A percentile compares a stretch with the other conserved stretches of the same genome.
Conservation (phyloP, 2,329 filamentous ascomycete species). For the Pseudogymnoascus pannorum region DNA sequence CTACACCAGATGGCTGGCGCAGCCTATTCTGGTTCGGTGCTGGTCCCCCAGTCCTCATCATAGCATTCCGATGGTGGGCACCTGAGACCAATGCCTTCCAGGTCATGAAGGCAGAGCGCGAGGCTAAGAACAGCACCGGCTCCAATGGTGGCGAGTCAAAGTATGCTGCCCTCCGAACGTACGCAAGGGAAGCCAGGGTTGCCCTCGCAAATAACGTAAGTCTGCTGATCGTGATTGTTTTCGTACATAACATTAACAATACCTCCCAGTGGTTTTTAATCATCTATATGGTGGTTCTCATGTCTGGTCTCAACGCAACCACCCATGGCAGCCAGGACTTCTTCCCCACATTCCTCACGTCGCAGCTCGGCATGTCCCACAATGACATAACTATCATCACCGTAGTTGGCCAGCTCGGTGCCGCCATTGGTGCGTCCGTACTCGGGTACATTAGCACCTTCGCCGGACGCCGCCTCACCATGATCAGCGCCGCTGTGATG, state of each 20-base stretch:
- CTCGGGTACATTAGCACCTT: slow-evolving; percentile 60
- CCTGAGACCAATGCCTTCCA: slow-evolving; percentile 69
- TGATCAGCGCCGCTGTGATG: slow-evolving; percentile 51
- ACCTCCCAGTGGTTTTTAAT: slow-evolving; percentile 69
- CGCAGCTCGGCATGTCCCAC: slow-evolving; percentile 35
- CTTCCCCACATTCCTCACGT: slow-evolving; percentile 49
- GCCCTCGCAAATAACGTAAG: slow-evolving; percentile 49
- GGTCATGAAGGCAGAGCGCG: slow-evolving; percentile 56
- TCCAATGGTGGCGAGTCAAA: slow-evolving; percentile 59
- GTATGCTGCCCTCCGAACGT: slow-evolving; percentile 57
- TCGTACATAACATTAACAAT: too few relatives aligned
- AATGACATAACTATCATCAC: slow-evolving; percentile 54
- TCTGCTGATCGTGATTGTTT: too few relatives aligned
- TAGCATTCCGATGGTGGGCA: slow-evolving; percentile 64
- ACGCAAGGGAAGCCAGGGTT: slow-evolving; percentile 66
- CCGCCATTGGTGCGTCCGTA: slow-evolving; percentile 54
- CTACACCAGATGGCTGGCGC: slow-evolving; percentile 69
- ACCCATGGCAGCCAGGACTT: slow-evolving; percentile 32
- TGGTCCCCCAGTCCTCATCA: slow-evolving; percentile 68
- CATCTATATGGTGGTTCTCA: slow-evolving; percentile 72
- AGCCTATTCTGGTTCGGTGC: slow-evolving; percentile 84
- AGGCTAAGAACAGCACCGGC: slow-evolving; percentile 49
- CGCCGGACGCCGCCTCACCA: slow-evolving; percentile 58
- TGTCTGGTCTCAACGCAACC: slow-evolving; percentile 77
- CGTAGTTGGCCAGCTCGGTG: slow-evolving; percentile 61